phyloP scores from a whole-genome alignment of 805 yeast species.

The Nakazawaea ernobii region DNA sequence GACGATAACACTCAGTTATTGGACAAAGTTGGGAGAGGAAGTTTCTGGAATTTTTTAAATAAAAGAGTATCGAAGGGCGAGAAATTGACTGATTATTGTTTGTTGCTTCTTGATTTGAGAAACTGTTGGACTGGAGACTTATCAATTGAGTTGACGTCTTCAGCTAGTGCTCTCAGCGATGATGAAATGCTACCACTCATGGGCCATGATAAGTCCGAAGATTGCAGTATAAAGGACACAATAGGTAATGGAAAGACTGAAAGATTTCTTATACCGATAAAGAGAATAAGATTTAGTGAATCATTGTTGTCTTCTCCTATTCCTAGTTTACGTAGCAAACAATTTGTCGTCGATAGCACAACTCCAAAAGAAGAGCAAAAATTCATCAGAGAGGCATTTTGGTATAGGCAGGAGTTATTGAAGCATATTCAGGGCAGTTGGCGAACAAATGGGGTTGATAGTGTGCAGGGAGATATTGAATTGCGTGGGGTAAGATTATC shows the following conservation, averaged over 20 bases:
- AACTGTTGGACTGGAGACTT: conserved; percentile 72
- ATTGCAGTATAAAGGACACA: neutral
- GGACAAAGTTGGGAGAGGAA: neutral
- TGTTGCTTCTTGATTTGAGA: conserved; percentile 68
- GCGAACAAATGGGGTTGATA: conserved; percentile 29
- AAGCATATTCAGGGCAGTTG: conserved; percentile 60
- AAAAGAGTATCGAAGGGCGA: conserved; percentile 18
- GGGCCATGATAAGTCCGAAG: neutral
- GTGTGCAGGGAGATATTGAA: conserved; percentile 53
- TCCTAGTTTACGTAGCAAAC: conserved; percentile 68
- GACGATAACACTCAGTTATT: conserved; percentile 10
- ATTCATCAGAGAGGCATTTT: conserved; percentile 60
- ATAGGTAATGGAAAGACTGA: conserved; percentile 9
- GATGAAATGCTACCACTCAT: conserved; percentile 3
- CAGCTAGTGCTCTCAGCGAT: conserved; percentile 15
- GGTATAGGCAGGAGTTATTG: conserved; percentile 72
- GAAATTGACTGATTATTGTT: conserved; percentile 47
- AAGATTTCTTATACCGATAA: conserved; percentile 70
- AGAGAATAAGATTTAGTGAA: conserved; percentile 39
- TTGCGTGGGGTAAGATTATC: conserved; percentile 61
- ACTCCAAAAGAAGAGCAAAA: conserved; percentile 50
- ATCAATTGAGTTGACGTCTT: conserved; percentile 21
- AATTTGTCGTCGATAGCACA: conserved; percentile 56
- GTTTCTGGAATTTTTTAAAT: conserved; percentile 8
- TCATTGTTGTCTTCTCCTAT: conserved; percentile 45